Base-by-base conservation (phyloP, 345 rosid species). In the Turritis glabra region DNA sequence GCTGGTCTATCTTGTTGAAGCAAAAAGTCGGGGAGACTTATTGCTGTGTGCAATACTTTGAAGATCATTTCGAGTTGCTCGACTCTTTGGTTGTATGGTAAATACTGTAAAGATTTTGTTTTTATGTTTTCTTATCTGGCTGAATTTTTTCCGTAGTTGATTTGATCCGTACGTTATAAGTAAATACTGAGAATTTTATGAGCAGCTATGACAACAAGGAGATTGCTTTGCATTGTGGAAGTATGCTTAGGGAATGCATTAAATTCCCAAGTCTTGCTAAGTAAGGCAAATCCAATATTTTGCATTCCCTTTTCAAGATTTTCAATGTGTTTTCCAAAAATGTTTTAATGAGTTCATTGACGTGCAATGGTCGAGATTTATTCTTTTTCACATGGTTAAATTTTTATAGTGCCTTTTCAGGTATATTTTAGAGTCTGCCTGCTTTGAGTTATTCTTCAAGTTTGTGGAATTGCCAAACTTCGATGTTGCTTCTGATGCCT, bases 401-500 rank as follows among this genome's bases (percentile, higher is more conserved):
- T 71, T 77, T 84, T 83, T 80, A 72, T 86, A 82, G 90, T 87
- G 82, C 44, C 77, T 83, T 89, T 84, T 79, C 93, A 91, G 98
- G 84, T 94, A 90, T 74, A 85, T 91, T 79, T 58, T 94, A 83
- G 96, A 86, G 85, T 91, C 98, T 64, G 88, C 96, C n/a, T 83
- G 96, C 88, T 94, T 91, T 79, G 89, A 81, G 76, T 76, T 94
- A 81, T 91, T 91, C 90, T 94, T 94, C 89, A 94, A 94, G 84
- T 94, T 86, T 81, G 95, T 91, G 84, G 97, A 94, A 76, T 73
- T 88, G 82, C 97, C 98, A 13, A 89, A 79, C 82, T 94, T 91
- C 80, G 98, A 94, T 69, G 93, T 91, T 80, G 88, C 97, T 73
- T 91, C 97, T 80, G 98, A 94, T 90, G 95, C 98, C 62, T 91